Evolutionary conservation across 768 basidiomycete genomes (phyloP).

Genomic region (Trametes sanguinea): DNA sequence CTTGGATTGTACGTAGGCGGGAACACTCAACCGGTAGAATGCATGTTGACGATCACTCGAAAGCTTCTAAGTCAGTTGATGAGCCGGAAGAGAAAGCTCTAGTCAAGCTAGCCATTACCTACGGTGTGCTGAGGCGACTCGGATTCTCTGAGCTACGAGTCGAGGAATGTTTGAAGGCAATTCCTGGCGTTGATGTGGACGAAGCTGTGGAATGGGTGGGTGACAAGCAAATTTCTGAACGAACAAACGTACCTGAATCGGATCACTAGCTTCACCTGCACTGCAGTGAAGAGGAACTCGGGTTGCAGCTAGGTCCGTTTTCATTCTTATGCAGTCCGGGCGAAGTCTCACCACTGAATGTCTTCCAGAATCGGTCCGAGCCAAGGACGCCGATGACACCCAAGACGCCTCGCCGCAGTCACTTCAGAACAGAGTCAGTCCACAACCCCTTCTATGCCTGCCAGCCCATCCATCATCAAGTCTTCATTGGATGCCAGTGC

Average conservation of each 20-base stretch:
- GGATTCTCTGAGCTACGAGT: slow-evolving; percentile 74
- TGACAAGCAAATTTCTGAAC: neutral
- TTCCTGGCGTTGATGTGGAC: slow-evolving; percentile 75
- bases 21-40: neutral
- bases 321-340: neutral
- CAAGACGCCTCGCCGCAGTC: slow-evolving; percentile 15
- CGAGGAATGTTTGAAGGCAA: slow-evolving; percentile 65
- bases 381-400: slow-evolving; percentile 16
- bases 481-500: slow-evolving; percentile 41
- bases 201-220: slow-evolving; percentile 91
- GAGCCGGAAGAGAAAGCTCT: slow-evolving; percentile 73
- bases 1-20: slow-evolving; percentile 34
- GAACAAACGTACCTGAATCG: neutral
- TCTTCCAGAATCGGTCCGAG: neutral
- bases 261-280: slow-evolving; percentile 59
- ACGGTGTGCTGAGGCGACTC: slow-evolving; percentile 75
- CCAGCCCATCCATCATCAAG: slow-evolving; percentile 6
- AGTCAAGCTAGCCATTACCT: slow-evolving; percentile 72
- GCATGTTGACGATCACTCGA: neutral
- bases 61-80: slow-evolving; percentile 44
- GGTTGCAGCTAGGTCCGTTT: slow-evolving; percentile 39
- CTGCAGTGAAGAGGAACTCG: slow-evolving; percentile 62
- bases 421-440: slow-evolving; percentile 9
- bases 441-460: neutral
- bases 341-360: neutral